Percentiles rank a stretch among this genome's conserved stretches.
Evolutionary conservation across 352 stramenopile genomes (phyloP).

Genomic region (Pythium sukuiense): DNA sequence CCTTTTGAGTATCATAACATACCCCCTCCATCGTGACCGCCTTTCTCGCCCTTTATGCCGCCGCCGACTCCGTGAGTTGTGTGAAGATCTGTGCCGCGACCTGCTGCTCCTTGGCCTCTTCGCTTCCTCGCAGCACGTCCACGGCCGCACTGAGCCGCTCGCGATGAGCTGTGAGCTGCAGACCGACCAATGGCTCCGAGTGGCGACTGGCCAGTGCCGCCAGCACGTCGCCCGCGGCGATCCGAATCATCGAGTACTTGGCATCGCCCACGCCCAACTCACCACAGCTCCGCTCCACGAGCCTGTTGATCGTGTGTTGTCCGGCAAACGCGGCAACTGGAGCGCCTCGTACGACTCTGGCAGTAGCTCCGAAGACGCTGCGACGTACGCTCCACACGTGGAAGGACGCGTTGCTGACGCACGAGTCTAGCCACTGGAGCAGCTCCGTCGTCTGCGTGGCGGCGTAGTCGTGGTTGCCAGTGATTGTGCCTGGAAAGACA

Average conservation of each 20-base stretch:
- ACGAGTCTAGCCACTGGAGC: conserved; percentile 54
- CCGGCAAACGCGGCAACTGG: conserved; percentile 27
- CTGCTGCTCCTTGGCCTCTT: conserved; percentile 67
- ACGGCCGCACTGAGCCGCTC: conserved; percentile 46
- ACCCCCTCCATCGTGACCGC: neutral
- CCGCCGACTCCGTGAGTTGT: conserved; percentile 27
- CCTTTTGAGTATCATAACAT: neutral
- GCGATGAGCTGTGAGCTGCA: conserved; percentile 49
- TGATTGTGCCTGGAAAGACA: conserved; percentile 17
- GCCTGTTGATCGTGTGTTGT: conserved; percentile 29
- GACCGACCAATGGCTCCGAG: conserved; percentile 34
- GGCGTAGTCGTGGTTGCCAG: conserved; percentile 6
- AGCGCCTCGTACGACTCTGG: conserved; percentile 36
- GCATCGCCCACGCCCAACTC: conserved; percentile 56
- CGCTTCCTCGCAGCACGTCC: conserved; percentile 44
- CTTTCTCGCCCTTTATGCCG: conserved; percentile 13
- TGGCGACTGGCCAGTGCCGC: conserved; percentile 42
- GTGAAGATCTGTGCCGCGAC: conserved; percentile 50
- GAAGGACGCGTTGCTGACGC: conserved; percentile 35
- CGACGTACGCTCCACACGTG: conserved; percentile 72
- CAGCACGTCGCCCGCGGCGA: conserved; percentile 54
- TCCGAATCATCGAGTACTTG: conserved; percentile 74
- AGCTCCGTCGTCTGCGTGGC: conserved; percentile 22
- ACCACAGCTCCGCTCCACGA: conserved; percentile 51
- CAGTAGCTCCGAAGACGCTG: conserved; percentile 47